phyloP scores from a whole-genome alignment of 2,329 filamentous ascomycete genomes.

The Tolypocladium endophyticum region DNA sequence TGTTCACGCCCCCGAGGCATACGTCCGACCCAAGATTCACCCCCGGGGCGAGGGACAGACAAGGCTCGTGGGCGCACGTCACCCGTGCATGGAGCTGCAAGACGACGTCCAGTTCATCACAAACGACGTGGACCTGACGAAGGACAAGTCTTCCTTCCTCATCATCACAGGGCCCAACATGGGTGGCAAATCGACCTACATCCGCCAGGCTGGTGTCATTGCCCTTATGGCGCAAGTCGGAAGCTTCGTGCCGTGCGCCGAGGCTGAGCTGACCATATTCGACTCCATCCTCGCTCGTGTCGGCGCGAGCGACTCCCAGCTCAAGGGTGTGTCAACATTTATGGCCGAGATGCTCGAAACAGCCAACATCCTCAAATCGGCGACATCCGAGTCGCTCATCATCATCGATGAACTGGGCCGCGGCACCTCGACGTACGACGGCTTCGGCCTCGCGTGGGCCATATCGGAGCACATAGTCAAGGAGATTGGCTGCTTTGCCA shows the following conservation, averaged over 20 bases:
- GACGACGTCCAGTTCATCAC: slow-evolving; percentile 98
- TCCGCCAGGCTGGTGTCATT: slow-evolving; percentile 92
- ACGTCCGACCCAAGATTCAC: slow-evolving; percentile 86
- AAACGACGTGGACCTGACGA: slow-evolving; percentile 78
- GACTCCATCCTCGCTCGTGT: slow-evolving; percentile 95
- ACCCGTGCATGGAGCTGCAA: slow-evolving; percentile 97
- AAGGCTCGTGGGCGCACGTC: slow-evolving; percentile 80
- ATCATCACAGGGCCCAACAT: slow-evolving; percentile 98
- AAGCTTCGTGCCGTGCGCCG: slow-evolving; percentile 86
- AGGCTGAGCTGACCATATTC: slow-evolving; percentile 89
- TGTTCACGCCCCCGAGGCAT: slow-evolving; percentile 83
- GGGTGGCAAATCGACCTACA: slow-evolving; percentile 98
- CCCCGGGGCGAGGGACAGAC: slow-evolving; percentile 80
- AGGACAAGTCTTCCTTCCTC: slow-evolving; percentile 75
- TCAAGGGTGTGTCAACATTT: slow-evolving; percentile 96
- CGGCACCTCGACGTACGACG: slow-evolving; percentile 95
- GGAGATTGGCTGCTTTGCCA: slow-evolving; percentile 85
- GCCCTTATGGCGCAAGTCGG: slow-evolving; percentile 95
- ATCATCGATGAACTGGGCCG: slow-evolving; percentile 97
- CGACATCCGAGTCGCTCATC: slow-evolving; percentile 88
- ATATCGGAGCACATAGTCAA: slow-evolving; percentile 96
- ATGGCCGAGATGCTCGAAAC: slow-evolving; percentile 99
- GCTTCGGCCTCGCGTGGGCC: slow-evolving; percentile 97
- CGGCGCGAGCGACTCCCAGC: slow-evolving; percentile 88
- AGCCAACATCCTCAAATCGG: slow-evolving; percentile 94